phyloP scores from a whole-genome alignment of 805 yeast species.

The Millerozyma miso region DNA sequence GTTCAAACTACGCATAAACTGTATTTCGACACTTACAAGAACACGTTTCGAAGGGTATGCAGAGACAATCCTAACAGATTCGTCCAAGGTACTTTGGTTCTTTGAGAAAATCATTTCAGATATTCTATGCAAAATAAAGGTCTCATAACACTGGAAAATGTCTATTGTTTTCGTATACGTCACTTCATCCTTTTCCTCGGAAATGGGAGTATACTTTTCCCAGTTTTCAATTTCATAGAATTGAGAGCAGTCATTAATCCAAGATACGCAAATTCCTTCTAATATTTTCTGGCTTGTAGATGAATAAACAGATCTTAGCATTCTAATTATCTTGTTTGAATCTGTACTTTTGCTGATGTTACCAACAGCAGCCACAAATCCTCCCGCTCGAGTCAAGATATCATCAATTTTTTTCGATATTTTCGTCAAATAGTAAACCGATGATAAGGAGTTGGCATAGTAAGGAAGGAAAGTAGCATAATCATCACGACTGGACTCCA shows the following conservation, averaged over 20 bases:
- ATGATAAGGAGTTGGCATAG: constrained; percentile 37
- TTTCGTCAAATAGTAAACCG: constrained; percentile 31
- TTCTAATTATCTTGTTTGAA: constrained; percentile 34
- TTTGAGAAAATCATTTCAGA: constrained; percentile 22
- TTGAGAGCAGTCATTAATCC: constrained; percentile 44
- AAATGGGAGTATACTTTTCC: constrained; percentile 22
- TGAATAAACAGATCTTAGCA: constrained; percentile 27
- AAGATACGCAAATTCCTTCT: constrained; percentile 39
- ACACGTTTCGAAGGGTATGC: constrained; percentile 37
- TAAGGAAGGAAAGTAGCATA: constrained; percentile 35
- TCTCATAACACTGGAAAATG: constrained; percentile 33
- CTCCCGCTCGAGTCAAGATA: constrained; percentile 30
- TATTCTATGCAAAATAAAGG: constrained; percentile 28
- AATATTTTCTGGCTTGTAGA: constrained; percentile 34
- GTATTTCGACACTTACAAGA: constrained; percentile 40
- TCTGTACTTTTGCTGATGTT: constrained; percentile 27
- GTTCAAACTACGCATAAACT: constrained; percentile 41
- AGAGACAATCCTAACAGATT: constrained; percentile 26
- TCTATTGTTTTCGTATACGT: constrained; percentile 32
- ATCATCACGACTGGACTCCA: constrained; percentile 33
- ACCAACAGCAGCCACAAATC: constrained; percentile 28
- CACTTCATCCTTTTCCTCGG: constrained; percentile 10
- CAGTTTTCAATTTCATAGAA: constrained; percentile 41
- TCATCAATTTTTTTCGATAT: constrained; percentile 23
- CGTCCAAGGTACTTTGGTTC: constrained; percentile 10